Evolutionary conservation across 75 land plant species (phyloP).

Genomic region (Picea sitchensis): DNA sequence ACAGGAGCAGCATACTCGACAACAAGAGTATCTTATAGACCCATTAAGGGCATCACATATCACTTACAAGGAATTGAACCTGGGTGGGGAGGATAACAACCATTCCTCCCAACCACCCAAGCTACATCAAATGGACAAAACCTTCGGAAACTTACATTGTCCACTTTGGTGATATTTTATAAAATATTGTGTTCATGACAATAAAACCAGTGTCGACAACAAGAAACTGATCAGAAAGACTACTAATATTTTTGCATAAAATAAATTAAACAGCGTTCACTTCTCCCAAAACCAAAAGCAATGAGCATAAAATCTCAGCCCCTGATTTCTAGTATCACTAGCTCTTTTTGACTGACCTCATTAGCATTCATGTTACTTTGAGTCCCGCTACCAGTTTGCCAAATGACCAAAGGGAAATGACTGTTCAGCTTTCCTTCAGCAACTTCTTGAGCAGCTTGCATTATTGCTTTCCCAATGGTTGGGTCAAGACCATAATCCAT

Average conservation of each 20-base stretch:
- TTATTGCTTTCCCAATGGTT: constrained; percentile 78
- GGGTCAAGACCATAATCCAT: constrained; percentile 94
- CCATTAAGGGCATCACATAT: no score
- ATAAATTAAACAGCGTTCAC: not conserved
- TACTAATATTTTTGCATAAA: not conserved
- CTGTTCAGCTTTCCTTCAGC: constrained; percentile 90
- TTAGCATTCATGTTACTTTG: constrained; percentile 99
- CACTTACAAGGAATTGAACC: no score
- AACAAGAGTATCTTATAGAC: no score
- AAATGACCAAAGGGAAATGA: constrained; percentile 95
- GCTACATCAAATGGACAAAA: not conserved
- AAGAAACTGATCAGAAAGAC: not conserved
- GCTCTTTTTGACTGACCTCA: constrained; percentile 53
- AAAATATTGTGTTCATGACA: not conserved
- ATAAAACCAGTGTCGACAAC: not conserved
- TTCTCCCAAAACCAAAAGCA: not conserved
- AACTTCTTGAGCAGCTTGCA: constrained; percentile 94
- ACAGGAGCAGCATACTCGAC: no score
- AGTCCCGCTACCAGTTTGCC: constrained; percentile 99
- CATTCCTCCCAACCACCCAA: no score
- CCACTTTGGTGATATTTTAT: not conserved
- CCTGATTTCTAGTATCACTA: not conserved
- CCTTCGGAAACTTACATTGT: no score
- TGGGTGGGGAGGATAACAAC: no score
- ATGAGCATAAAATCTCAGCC: not conserved